Conservation (phyloP, 176 grass and related monocot genomes). For the Triticum urartu region DNA sequence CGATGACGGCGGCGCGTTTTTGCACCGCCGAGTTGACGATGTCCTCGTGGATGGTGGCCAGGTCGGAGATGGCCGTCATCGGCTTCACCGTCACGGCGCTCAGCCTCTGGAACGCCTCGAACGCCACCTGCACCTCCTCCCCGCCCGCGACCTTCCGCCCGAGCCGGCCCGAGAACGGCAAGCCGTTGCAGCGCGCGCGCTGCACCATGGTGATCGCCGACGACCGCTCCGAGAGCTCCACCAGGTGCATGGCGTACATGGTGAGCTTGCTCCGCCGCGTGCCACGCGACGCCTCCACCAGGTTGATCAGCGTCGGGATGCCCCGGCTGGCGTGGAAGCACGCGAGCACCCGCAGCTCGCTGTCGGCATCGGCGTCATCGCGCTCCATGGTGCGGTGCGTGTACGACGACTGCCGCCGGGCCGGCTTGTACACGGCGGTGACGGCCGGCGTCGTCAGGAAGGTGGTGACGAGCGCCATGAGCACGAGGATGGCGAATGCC, state of each 20-base stretch:
- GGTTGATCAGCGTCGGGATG: conserved; percentile 62
- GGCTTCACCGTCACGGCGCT: conserved; percentile 46
- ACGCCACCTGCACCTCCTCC: conserved; percentile 49
- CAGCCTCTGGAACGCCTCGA: conserved; percentile 55
- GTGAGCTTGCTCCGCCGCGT: conserved; percentile 38
- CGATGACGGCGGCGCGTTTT: conserved; percentile 47
- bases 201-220: conserved; percentile 65
- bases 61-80: conserved; percentile 65
- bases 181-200: conserved; percentile 49
- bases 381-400: conserved; percentile 54
- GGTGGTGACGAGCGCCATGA: conserved; percentile 60
- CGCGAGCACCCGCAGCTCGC: conserved; percentile 58
- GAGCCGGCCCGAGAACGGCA: conserved; percentile 43
- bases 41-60: conserved; percentile 60
- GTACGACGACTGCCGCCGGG: conserved; percentile 26
- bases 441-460: conserved; percentile 51
- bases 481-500: conserved; percentile 55
- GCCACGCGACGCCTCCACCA: conserved; percentile 54
- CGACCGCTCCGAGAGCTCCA: conserved; percentile 59
- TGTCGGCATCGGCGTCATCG: conserved; percentile 24
- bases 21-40: conserved; percentile 33
- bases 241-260: conserved; percentile 68
- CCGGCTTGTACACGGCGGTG: conserved; percentile 44
- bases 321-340: conserved; percentile 62
- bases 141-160: neutral